Conservation (phyloP, 176 grass and related monocot species). For the Echinochloa phyllopogon region DNA sequence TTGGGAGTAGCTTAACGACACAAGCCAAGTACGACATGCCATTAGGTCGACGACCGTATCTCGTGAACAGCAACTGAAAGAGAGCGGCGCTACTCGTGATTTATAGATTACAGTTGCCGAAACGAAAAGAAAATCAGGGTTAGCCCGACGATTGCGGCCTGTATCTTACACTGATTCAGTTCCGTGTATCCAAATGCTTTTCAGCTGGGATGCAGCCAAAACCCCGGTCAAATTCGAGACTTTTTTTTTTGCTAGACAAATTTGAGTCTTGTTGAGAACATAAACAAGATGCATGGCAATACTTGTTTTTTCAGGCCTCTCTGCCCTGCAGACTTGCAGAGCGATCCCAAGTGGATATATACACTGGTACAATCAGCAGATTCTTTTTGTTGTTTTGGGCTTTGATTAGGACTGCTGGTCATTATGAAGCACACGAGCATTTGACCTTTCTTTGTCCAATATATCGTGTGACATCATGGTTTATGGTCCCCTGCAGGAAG, state of each 20-base stretch:
- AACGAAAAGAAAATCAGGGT: background rate
- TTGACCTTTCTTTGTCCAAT: background rate
- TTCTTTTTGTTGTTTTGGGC: background rate
- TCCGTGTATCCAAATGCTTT: background rate
- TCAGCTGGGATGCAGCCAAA: slow-evolving; percentile 26
- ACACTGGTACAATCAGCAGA: background rate
- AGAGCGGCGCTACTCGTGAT: background rate
- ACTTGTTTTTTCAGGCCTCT: background rate
- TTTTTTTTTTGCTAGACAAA: background rate
- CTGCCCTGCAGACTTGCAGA: background rate
- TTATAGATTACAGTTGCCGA: background rate
- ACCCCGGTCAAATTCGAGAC: background rate
- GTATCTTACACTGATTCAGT: background rate
- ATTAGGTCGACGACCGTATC: slow-evolving; percentile 16
- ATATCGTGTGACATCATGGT: slow-evolving; percentile 20
- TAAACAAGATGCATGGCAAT: background rate
- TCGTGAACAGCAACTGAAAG: slow-evolving; percentile 23
- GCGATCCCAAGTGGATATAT: background rate
- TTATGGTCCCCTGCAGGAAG: background rate
- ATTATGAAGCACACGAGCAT: slow-evolving; percentile 6
- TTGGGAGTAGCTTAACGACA: background rate
- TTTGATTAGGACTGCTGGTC: slow-evolving; percentile 33
- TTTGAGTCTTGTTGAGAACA: background rate
- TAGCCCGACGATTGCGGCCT: slow-evolving; percentile 24
- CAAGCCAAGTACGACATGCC: background rate